phyloP scores from a whole-genome alignment of 306 rosid genomes.

The Malus sieversii region DNA sequence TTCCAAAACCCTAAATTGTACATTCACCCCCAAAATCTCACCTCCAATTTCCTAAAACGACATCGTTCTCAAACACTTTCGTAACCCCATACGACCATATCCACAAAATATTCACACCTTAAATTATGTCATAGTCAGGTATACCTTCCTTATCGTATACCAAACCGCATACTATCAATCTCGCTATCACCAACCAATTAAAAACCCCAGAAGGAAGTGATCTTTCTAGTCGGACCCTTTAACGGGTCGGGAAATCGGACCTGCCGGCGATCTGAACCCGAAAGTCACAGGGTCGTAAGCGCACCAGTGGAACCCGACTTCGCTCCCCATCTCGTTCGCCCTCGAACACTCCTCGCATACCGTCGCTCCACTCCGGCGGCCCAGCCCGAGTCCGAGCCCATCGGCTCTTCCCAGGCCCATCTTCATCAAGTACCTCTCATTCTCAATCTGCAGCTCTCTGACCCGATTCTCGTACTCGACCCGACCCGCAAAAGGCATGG shows the following conservation, averaged over 20 bases:
- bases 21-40: neutral
- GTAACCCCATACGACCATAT: neutral
- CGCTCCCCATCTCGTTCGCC: slow-evolving; percentile 23
- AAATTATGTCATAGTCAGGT: slow-evolving; percentile 1
- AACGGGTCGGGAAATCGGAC: slow-evolving; percentile 69
- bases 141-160: slow-evolving; percentile 32
- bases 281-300: slow-evolving; percentile 45
- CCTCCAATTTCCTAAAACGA: neutral
- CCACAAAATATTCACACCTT: neutral
- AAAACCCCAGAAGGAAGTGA: neutral
- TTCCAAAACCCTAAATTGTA: neutral
- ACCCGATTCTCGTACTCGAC: slow-evolving; percentile 29
- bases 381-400: neutral
- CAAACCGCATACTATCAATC: slow-evolving; percentile 13
- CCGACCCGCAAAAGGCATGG: slow-evolving; percentile 12
- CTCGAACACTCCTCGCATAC: slow-evolving; percentile 42
- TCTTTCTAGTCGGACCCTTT: slow-evolving; percentile 24
- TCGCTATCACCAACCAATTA: neutral
- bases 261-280: slow-evolving; percentile 56
- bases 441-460: slow-evolving; percentile 30
- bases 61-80: neutral
- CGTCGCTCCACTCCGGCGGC: neutral
- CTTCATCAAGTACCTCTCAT: slow-evolving; percentile 26
- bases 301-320: slow-evolving; percentile 57
- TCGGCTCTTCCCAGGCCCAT: slow-evolving; percentile 16